Evolutionary conservation across 2,329 filamentous ascomycete genomes (phyloP), one percentile per base, ranked within the genome.

Genomic region (Sporothrix inflata): DNA sequence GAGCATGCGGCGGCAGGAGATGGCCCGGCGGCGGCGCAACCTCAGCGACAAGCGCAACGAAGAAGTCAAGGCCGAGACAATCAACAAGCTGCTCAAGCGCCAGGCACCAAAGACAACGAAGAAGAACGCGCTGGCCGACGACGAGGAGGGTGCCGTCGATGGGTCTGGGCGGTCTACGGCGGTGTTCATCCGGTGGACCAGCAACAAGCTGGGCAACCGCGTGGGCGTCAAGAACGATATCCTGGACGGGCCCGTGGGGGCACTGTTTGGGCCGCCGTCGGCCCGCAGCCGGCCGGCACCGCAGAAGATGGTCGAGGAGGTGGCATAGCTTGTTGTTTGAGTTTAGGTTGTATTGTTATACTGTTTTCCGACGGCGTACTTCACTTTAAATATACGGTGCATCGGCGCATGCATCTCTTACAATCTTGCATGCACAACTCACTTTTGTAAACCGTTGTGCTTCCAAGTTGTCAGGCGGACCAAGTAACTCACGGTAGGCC

Each of bases 81-180:
- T 96, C 86, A 94, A 96, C 84, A 94, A 94, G 78, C 89, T 96
- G 1, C 88, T 96, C 69, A 94, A 94, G 81, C 94, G 94, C 79
- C 93, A 94, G 79, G 92, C 92, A 0, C 91, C 92, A 30, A 94
- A 95, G 81, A 89, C 88, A 21, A 76, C 73, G 72, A 91, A 87
- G 75, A 84, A 85, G 75, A 88, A 87, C 76, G 85, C 80, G 79
- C 60, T 81, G 75, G 86, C 86, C 12, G 85, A 84, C 11, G 83
- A 82, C 1, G 83, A 84, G 8, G 86, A 86, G 19, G 65, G 65
- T 67, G 81, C 80, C 1, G 84, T 85, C 1, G 75, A 79, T 2
- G 69, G 45, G 14, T 38, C 21, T 82, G 83, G 49, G 16, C 70
- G 74, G 11, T 40, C 74, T 2, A 34, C 88, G 74, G 85, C 90